A percentile compares a stretch with the other conserved stretches of the same genome.
phyloP scores from a whole-genome alignment of 495 filamentous ascomycete genomes.

The Hypoxylon subgilvum region DNA sequence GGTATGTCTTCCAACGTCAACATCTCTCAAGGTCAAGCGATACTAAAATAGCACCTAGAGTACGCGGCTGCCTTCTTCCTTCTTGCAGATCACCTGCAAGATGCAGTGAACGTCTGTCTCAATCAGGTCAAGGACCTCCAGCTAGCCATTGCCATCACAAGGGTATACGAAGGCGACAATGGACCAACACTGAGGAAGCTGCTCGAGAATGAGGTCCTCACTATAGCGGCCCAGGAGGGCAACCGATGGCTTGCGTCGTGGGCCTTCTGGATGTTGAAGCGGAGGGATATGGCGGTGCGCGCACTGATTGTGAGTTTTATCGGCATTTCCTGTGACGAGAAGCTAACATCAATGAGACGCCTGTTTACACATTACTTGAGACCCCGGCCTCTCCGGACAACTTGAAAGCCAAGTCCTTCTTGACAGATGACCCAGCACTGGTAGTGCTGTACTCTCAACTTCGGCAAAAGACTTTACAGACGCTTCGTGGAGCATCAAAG shows the following conservation, averaged over 20 bases:
- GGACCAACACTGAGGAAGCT: conserved; percentile 75
- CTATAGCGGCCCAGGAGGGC: conserved; percentile 76
- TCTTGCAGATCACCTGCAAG: conserved; percentile 81
- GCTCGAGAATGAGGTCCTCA: conserved; percentile 78
- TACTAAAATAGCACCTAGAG: conserved; percentile 56
- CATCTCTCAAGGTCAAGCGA: not conserved
- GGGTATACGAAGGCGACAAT: conserved; percentile 87
- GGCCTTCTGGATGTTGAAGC: conserved; percentile 92
- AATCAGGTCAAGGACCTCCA: conserved; percentile 86
- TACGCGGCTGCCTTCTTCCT: conserved; percentile 98
- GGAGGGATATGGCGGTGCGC: conserved; percentile 82
- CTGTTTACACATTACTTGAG: conserved; percentile 72
- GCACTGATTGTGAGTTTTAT: conserved; percentile 70
- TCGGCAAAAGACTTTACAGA: conserved; percentile 82
- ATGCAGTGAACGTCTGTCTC: conserved; percentile 83
- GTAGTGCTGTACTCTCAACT: conserved; percentile 87
- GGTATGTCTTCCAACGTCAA: conserved; percentile 55
- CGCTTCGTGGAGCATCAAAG: conserved; percentile 80
- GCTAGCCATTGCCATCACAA: conserved; percentile 86
- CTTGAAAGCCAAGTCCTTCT: conserved; percentile 74
- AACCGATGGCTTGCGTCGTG: conserved; percentile 95
- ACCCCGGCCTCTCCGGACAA: conserved; percentile 62
- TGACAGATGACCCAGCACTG: conserved; percentile 88
- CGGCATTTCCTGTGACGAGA: not conserved
- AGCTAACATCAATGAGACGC: conserved; percentile 61